A percentile compares a stretch with the other conserved stretches of the same genome.
Evolutionary conservation across 164 flowering plant species (phyloP).

Genomic region (Dillenia turbinata): DNA sequence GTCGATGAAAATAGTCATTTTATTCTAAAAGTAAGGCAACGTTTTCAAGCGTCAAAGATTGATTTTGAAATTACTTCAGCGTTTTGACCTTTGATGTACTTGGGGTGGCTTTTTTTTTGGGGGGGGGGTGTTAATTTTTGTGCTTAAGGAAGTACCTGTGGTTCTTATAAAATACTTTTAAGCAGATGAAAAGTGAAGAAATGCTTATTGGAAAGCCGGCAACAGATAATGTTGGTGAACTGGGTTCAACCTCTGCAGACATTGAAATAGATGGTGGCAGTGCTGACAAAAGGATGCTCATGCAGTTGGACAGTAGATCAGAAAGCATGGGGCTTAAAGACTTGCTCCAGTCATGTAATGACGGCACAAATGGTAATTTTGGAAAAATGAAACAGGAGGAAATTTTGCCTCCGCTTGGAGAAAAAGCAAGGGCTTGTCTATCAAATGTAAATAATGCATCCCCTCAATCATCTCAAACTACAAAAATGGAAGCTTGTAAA

Average conservation of each 20-base stretch:
- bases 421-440: slow-evolving; percentile 34
- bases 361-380: slow-evolving; percentile 24
- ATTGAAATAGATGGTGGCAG: slow-evolving; percentile 26
- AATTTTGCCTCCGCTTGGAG: slow-evolving; percentile 22
- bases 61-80: no score
- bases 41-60: no score
- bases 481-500: slow-evolving; percentile 26
- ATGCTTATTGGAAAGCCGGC: slow-evolving; percentile 25
- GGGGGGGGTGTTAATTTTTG: no score
- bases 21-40: no score
- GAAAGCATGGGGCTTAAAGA: slow-evolving; percentile 25
- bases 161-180: slow-evolving; percentile 6
- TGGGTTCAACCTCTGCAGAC: slow-evolving; percentile 23
- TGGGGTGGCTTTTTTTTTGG: not conserved
- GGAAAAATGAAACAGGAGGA: slow-evolving; percentile 52
- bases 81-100: not conserved
- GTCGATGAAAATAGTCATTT: no score
- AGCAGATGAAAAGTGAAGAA: slow-evolving; percentile 40
- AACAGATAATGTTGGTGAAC: slow-evolving; percentile 22
- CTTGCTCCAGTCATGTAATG: slow-evolving; percentile 26
- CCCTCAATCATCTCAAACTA: slow-evolving; percentile 29
- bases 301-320: slow-evolving; percentile 22
- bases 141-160: no score
- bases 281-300: slow-evolving; percentile 28
- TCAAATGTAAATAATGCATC: slow-evolving; percentile 27